Percentiles rank a stretch among this genome's conserved stretches.
These are phyloP conservation scores for Candolleomyces eurysporus DNA, from an alignment of 768 basidiomycete species.

Conservation along the genomic window DNA sequence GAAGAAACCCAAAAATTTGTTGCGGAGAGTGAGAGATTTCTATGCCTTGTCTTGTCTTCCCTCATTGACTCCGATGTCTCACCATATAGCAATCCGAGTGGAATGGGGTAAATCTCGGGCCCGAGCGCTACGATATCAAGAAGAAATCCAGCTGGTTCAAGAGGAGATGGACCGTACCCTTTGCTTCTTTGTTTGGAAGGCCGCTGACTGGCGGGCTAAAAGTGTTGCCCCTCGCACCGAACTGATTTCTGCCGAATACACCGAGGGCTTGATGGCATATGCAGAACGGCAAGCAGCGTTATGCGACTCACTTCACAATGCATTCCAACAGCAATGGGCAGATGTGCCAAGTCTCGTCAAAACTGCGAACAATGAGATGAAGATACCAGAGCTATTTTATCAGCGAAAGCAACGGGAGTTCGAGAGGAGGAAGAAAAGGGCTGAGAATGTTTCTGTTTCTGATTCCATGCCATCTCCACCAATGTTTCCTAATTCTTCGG, in stretches of 20 bases:
- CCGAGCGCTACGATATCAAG: not conserved
- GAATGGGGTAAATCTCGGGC: slow-evolving; percentile 2
- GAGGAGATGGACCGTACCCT: slow-evolving; percentile 16
- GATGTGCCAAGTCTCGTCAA: not conserved
- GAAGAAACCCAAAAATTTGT: not conserved
- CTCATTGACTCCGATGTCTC: too few relatives aligned
- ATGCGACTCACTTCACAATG: not conserved
- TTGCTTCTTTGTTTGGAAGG: slow-evolving; percentile 11
- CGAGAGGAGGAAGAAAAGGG: too few relatives aligned
- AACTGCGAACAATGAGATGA: not conserved
- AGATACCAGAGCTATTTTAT: not conserved
- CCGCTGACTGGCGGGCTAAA: slow-evolving; percentile 4
- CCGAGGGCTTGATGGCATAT: not conserved
- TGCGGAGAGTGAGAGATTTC: not conserved
- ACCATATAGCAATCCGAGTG: not conserved
- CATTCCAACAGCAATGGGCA: not conserved
- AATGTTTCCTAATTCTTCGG: too few relatives aligned
- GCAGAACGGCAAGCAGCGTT: not conserved
- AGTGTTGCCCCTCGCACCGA: not conserved
- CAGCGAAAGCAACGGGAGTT: not conserved
- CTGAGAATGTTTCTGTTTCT: too few relatives aligned
- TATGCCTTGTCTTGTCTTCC: too few relatives aligned
- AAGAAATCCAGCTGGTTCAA: slow-evolving; percentile 14
- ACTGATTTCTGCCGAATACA: not conserved
- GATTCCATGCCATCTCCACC: too few relatives aligned